Evolutionary conservation across 2,329 filamentous ascomycete species (phyloP).

Genomic region (Davidsoniella eucalypti): DNA sequence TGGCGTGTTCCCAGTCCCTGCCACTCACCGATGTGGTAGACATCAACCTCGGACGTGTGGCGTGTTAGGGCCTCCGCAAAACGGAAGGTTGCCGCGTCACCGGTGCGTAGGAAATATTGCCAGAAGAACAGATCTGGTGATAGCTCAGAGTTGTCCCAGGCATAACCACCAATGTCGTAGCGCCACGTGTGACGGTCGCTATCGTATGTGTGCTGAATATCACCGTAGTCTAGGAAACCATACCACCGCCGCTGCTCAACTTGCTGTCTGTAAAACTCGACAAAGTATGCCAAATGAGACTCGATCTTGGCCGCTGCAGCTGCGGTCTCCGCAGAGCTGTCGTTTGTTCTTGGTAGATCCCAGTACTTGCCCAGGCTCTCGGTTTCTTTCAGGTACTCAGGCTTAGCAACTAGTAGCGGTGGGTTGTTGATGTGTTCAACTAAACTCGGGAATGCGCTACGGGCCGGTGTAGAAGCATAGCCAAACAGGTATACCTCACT

Average conservation of each 20-base stretch:
- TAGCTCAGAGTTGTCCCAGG: slow-evolving; percentile 49
- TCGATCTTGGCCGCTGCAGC: slow-evolving; percentile 27
- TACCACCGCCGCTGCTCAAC: slow-evolving; percentile 44
- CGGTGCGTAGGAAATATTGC: slow-evolving; percentile 44
- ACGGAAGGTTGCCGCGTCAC: slow-evolving; percentile 37
- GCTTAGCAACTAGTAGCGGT: slow-evolving; percentile 31
- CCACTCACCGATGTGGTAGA: slow-evolving; percentile 41
- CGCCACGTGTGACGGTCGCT: slow-evolving; percentile 41
- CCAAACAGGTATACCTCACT: slow-evolving; percentile 38
- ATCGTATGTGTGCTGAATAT: slow-evolving; percentile 48
- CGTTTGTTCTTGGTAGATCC: slow-evolving; percentile 21
- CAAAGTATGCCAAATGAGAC: slow-evolving; percentile 36
- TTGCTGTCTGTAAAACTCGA: slow-evolving; percentile 37
- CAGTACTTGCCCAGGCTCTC: slow-evolving; percentile 39
- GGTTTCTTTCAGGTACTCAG: slow-evolving; percentile 33
- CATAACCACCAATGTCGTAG: slow-evolving; percentile 46
- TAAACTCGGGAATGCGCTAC: slow-evolving; percentile 27
- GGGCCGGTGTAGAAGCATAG: slow-evolving; percentile 35
- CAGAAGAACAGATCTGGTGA: slow-evolving; percentile 47
- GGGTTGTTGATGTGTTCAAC: slow-evolving; percentile 32
- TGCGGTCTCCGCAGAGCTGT: slow-evolving; percentile 15
- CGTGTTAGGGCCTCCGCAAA: slow-evolving; percentile 42
- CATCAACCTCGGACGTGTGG: slow-evolving; percentile 44
- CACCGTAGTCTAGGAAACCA: slow-evolving; percentile 45
- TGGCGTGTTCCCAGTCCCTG: slow-evolving; percentile 46